Evolutionary conservation across 2,329 filamentous ascomycete species (phyloP).

Genomic region (Claviceps capensis): DNA sequence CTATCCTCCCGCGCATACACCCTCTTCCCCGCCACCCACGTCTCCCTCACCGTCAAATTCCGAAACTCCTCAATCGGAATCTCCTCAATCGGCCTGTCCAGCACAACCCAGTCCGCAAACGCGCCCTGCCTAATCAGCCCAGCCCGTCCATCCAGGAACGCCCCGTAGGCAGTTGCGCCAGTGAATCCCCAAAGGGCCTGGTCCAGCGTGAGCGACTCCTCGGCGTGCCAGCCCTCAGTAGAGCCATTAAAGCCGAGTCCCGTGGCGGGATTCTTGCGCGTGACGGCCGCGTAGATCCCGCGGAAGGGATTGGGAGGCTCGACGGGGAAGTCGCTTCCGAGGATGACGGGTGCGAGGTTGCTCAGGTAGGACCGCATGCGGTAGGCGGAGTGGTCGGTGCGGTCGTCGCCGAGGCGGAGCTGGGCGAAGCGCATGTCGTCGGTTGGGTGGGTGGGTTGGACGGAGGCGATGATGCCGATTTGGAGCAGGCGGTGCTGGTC

Average conservation of each 20-base stretch:
- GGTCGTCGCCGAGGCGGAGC: constrained; percentile 39
- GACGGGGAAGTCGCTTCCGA: constrained; percentile 61
- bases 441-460: constrained; percentile 60
- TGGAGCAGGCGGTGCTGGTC: constrained; percentile 47
- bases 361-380: constrained; percentile 48
- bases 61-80: constrained; percentile 39
- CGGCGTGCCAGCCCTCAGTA: constrained; percentile 40
- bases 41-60: constrained; percentile 44
- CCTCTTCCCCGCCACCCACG: constrained; percentile 48
- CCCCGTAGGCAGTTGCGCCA: constrained; percentile 41
- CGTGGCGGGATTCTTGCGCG: constrained; percentile 44
- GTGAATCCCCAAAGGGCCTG: constrained; percentile 52
- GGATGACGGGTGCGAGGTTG: constrained; percentile 30
- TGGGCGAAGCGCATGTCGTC: constrained; percentile 57
- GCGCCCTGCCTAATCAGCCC: constrained; percentile 46
- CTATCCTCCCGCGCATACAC: constrained; percentile 24
- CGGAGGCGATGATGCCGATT: constrained; percentile 50
- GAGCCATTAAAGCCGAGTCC: constrained; percentile 34
- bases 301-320: constrained; percentile 55
- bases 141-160: constrained; percentile 43
- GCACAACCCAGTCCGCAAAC: constrained; percentile 58
- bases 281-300: constrained; percentile 55
- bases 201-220: constrained; percentile 43
- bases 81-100: constrained; percentile 41
- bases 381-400: constrained; percentile 46